Base-by-base conservation (phyloP, 257 asterid genomes). In the Paulownia fortunei region DNA sequence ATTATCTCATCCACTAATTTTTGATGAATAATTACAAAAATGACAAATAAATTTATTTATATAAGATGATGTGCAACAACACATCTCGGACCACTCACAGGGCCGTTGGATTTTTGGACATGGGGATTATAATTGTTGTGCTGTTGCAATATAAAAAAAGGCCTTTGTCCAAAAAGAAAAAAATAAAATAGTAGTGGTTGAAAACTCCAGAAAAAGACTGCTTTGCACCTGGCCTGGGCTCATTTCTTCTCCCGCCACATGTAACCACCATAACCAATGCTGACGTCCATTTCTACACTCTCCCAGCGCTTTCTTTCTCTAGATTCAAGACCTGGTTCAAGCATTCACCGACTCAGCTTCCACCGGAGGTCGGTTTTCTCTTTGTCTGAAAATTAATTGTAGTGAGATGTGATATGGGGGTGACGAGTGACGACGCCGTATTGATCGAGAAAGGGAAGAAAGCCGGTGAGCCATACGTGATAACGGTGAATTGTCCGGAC, bases 401-500 rank as follows among this genome's bases (percentile, higher is more conserved):
- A 13, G 76, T 44, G 47, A 59, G 36, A 76, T 51, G 73, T 30
- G 49, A 72, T 44, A 90, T 87, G 91, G 90, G 87, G 49, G 34
- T 76, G 60, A 82, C 82, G 42, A 81, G 68, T 69, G 94, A 91
- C 81, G 97, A 91, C 77, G 92, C 81, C 46, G 94, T 92, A 4
- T 69, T 81, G 76, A 89, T 93, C 81, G 87, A 92, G 84, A 87
- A 81, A 74, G 97, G 94, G 81, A 86, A 89, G 78, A 83, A 62
- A 51, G 46, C 84, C 66, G 92, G 88, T 2, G 98, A 92, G 1
- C 95, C 96, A 1, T 79, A 88, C 85, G 82, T 89, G 3, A 76
- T 93, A 8, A 92, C 96, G 27, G 87, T 83, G 46, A 83, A 83
- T 74, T 92, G 96, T 46, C 92, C 91, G 0, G 97, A 89, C 24